Base-by-base conservation (phyloP, 2,329 filamentous ascomycete species). In the Fusarium sulawesiense region DNA sequence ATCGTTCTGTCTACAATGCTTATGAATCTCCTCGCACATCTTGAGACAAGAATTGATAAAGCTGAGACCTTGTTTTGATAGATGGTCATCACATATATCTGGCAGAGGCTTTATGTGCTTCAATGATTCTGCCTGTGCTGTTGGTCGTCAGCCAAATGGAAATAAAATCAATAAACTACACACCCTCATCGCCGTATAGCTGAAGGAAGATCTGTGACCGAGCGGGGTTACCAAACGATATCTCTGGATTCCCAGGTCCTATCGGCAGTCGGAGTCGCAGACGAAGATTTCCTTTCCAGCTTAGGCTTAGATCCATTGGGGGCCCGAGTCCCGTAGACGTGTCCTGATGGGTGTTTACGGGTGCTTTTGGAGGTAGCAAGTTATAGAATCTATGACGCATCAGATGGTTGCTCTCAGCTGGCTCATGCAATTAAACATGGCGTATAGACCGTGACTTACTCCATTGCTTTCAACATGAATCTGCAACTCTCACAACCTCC, bases 11-110 rank as follows among this genome's bases (percentile, higher is more conserved):
- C 18, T 54, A 10, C 71, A 73, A 29, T 50, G 46, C 1, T 16
- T 12, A 7, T 71, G 70, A 1, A 13, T 18, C 7, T 63, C 50
- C 2, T 48, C 12, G 7, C 70, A 73, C 1, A 25, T 63, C n/a
- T 44, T 29, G 7, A 67, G 13, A 21, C 70, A 71, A 18, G 49
- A 20, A 16, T 54, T 57, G 11, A 73, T 49, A 7, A 70, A 73
- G 2, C 23, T 13, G 3, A 73, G 16, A 6, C 59, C 37, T 14
- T 66, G 47, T 3, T 13, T 3, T 11, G 70, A 71, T 20, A 73
- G 9, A n/a, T 67, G 61, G 12, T 73, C 44, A 7, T 47, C 23
- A 5, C 58, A 66, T 8, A 73, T 60, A 7, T 73, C 71, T 1
- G 59, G 59, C n/a, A 73, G 29, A 1, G 67, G 64, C 1, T 40